Conservation (phyloP, 305 asterid species). For the Petunia hybrid region DNA sequence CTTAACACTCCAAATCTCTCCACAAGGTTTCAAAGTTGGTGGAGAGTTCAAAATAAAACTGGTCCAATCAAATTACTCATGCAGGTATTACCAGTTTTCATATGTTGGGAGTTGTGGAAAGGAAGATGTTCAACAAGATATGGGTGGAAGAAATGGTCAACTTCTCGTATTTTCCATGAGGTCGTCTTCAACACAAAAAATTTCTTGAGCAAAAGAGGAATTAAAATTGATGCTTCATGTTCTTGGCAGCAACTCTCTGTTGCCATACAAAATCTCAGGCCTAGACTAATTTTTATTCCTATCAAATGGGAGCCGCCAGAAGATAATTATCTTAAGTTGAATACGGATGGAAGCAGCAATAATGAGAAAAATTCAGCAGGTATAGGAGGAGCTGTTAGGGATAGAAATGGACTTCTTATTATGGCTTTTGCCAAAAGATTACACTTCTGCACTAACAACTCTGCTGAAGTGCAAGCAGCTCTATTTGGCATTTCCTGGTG, state of each 20-base stretch:
- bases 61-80: neutral
- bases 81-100: neutral
- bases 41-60: neutral
- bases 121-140: neutral
- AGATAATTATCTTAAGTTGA: neutral
- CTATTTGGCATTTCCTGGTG: neutral
- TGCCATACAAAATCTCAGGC: neutral
- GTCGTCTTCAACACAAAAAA: neutral
- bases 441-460: neutral
- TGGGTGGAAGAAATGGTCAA: neutral
- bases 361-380: neutral
- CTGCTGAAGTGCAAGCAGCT: no score
- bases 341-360: neutral
- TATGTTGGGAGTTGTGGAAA: neutral
- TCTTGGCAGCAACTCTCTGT: neutral
- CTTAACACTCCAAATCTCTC: neutral
- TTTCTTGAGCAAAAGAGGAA: neutral
- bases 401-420: neutral
- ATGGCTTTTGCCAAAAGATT: neutral
- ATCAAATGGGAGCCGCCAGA: neutral
- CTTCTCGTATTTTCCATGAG: neutral
- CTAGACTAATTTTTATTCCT: neutral
- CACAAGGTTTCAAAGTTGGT: neutral
- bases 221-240: neutral
- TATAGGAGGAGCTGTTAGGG: neutral